Percentiles rank a stretch among this genome's conserved stretches.
phyloP scores from a whole-genome alignment of 2,329 filamentous ascomycete species.

The Paraconiothyrium brasiliense region DNA sequence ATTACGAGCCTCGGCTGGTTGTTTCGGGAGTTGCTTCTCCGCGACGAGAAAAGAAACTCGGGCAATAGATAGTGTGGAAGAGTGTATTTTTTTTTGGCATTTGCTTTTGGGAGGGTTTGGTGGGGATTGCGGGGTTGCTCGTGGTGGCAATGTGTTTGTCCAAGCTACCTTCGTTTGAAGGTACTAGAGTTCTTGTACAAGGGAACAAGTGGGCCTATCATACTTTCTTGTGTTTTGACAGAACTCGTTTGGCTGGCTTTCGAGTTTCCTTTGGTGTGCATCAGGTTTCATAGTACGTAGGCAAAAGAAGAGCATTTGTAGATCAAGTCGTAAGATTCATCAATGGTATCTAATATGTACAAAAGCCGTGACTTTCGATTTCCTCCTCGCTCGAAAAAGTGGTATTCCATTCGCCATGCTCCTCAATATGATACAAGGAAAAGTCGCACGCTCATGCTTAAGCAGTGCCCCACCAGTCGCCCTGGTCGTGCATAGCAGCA shows the following conservation, averaged over 20 bases:
- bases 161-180: too few species aligned
- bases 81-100: too few species aligned
- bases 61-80: not conserved
- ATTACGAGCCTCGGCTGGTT: not conserved
- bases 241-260: too few species aligned
- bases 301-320: not conserved
- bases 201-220: too few species aligned
- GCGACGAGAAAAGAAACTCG: not conserved
- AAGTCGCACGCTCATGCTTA: not conserved
- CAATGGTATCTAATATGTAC: constrained; percentile 15
- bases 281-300: not conserved
- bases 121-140: not conserved
- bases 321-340: constrained; percentile 15
- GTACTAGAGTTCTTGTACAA: too few species aligned
- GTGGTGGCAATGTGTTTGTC: not conserved
- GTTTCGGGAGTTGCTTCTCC: not conserved
- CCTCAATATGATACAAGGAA: constrained; percentile 12
- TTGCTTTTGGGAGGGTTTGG: not conserved
- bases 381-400: constrained; percentile 7
- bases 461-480: constrained; percentile 78
- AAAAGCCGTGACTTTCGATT: not conserved
- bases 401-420: constrained; percentile 15
- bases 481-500: constrained; percentile 93
- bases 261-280: not conserved
- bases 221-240: too few species aligned